Base-by-base conservation (phyloP, 495 filamentous ascomycete genomes). In the Penicillium canescens region DNA sequence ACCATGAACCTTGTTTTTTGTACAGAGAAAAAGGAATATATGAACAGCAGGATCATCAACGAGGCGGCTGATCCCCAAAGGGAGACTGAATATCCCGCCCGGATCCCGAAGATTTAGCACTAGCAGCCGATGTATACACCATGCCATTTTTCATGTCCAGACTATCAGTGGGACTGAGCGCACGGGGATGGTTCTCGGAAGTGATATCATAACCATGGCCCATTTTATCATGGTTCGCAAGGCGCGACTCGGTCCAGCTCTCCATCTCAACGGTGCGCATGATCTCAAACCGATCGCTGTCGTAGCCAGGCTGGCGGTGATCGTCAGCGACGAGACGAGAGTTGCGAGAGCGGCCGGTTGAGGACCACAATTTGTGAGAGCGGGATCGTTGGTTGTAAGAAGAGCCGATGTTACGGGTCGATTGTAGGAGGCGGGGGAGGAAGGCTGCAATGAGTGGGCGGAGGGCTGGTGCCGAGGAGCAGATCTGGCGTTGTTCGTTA, bases 381-480 rank as follows among this genome's bases (percentile, higher is more conserved):
- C 34, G 64, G 26, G 41, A 59, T 26, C 55, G 61, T 4, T 54
- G 56, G 14, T 63, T 57, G 42, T 55, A 65, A 42, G 56, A 50
- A 46, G 54, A 57, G 47, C 35, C 48, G 42, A 56, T 49, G 20
- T 60, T 54, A 43, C 55, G 57, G 44, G 52, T 66, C 24, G 70
- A 65, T 33, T 62, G 56, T 43, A 76, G 69, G 11, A 78, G 56
- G 6, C 61, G 67, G 20, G 78, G 78, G 12, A 77, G 46, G 61
- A 78, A 73, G 14, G 62, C 62, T 39, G 67, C 63, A 36, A 83
- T 64, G 52, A 84, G 77, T 3, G 80, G 78, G n/a, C 78, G 76
- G 23, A 77, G 71, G 20, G 82, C 80, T 1, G 80, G 80, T 12
- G 79, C 73, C 11, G 79, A 83, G 47, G 79, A 79, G 60, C 80